These are phyloP conservation scores for Gillenia trifoliata DNA, from an alignment of 306 rosid genomes.

Conservation along the genomic window DNA sequence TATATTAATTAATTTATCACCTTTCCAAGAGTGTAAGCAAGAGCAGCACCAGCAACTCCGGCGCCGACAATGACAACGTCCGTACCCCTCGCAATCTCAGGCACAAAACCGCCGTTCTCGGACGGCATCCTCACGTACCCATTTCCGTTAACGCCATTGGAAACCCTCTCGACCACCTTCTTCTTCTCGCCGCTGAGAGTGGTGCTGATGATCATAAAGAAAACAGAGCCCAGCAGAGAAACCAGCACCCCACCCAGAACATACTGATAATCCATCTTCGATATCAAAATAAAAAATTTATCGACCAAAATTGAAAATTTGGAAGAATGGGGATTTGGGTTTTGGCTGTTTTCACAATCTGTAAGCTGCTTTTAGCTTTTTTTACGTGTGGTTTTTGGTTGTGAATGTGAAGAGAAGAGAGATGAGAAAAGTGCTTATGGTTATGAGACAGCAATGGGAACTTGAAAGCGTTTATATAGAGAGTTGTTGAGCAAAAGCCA, in stretches of 20 bases:
- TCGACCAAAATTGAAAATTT: background rate
- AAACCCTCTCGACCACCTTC: constrained; percentile 16
- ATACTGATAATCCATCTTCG: constrained; percentile 43
- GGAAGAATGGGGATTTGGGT: background rate
- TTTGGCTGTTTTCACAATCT: background rate
- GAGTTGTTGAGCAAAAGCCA: background rate
- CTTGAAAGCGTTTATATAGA: background rate
- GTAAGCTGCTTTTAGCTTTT: background rate
- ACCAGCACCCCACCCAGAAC: constrained; percentile 40
- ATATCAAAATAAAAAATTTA: background rate
- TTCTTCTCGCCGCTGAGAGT: constrained; percentile 18
- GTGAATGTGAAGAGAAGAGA: background rate
- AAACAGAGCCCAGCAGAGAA: constrained; percentile 35
- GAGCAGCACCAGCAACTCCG: constrained; percentile 94
- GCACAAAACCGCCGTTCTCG: background rate
- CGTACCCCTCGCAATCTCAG: constrained; percentile 1
- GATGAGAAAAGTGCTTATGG: background rate
- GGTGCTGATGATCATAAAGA: constrained; percentile 21
- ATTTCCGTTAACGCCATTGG: constrained; percentile 9
- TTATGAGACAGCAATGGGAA: background rate
- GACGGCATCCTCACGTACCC: constrained; percentile 1
- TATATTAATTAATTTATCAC: constrained; percentile 17
- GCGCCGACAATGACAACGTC: constrained; percentile 84
- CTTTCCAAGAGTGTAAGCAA: constrained; percentile 86
- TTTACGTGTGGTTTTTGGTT: background rate